Conservation (phyloP, 164 flowering plant genomes). For the Euptelea pleiosperma region DNA sequence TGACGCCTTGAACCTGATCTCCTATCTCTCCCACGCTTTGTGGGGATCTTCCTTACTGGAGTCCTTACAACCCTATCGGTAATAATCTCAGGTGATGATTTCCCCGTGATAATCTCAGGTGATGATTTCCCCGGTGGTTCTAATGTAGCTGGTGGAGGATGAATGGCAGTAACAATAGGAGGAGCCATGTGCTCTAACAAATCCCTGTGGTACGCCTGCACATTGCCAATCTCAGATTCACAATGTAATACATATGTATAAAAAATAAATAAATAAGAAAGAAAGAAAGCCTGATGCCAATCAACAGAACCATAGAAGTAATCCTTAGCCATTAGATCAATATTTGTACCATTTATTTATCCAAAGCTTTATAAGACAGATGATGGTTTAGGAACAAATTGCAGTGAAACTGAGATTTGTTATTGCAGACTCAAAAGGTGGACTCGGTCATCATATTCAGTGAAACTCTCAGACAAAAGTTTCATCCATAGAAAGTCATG, state of each 20-base stretch:
- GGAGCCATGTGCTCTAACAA: slow-evolving; percentile 64
- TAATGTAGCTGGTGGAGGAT: slow-evolving; percentile 22
- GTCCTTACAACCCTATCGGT: slow-evolving; percentile 18
- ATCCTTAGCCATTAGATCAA: no score
- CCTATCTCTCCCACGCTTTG: slow-evolving; percentile 55
- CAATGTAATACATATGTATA: not conserved
- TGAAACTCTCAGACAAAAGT: no score
- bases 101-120: not conserved
- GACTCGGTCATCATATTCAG: no score
- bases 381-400: not conserved
- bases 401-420: not conserved
- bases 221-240: not conserved
- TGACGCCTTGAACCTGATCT: slow-evolving; percentile 64
- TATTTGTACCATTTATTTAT: no score
- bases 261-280: not conserved
- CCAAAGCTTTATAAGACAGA: no score
- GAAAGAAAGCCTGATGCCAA: not conserved
- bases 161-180: slow-evolving; percentile 22
- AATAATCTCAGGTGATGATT: slow-evolving; percentile 2
- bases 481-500: no score
- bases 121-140: slow-evolving; percentile 5
- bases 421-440: no score
- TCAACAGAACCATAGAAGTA: no score
- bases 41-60: slow-evolving; percentile 29
- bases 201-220: slow-evolving; percentile 82